Evolutionary conservation across 805 yeast species (phyloP).

Genomic region (Wickerhamomyces bisporus): DNA sequence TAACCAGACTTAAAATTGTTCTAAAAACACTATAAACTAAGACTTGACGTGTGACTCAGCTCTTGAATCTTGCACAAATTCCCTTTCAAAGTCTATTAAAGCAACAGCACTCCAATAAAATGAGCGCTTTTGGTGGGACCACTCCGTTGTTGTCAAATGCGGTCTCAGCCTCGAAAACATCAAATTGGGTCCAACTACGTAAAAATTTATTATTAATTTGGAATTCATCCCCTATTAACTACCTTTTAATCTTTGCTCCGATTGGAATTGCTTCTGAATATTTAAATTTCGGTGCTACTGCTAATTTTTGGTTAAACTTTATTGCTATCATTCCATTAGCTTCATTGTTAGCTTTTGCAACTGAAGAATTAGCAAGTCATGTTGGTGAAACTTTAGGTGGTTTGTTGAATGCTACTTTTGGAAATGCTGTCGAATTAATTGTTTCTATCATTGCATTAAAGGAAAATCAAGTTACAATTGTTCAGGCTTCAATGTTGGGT

Average conservation of each 20-base stretch:
- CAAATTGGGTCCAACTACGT: conserved; percentile 13
- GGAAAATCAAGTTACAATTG: conserved; percentile 86
- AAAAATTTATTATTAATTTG: conserved; percentile 27
- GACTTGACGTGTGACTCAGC: too few species aligned
- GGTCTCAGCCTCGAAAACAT: conserved; percentile 8
- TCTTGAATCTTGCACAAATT: too few species aligned
- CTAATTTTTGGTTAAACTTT: conserved; percentile 70
- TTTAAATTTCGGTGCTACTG: conserved; percentile 47
- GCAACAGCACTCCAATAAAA: too few species aligned
- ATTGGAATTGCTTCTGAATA: conserved; percentile 74
- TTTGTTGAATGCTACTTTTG: conserved; percentile 91
- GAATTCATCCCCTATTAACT: conserved; percentile 67
- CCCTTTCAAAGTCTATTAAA: too few species aligned
- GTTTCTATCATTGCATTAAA: conserved; percentile 86
- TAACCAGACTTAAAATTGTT: too few species aligned
- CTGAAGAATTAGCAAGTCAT: conserved; percentile 84
- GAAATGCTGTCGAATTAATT: conserved; percentile 95
- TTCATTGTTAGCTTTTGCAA: conserved; percentile 82
- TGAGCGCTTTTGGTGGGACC: background rate
- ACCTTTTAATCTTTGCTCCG: conserved; percentile 80
- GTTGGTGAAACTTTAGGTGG: conserved; percentile 95
- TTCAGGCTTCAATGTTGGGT: conserved; percentile 97
- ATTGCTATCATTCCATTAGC: conserved; percentile 91
- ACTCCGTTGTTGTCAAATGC: conserved; percentile 2
- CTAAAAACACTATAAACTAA: too few species aligned